Evolutionary conservation across 345 rosid species (phyloP).

Genomic region (Jatropha curcas): DNA sequence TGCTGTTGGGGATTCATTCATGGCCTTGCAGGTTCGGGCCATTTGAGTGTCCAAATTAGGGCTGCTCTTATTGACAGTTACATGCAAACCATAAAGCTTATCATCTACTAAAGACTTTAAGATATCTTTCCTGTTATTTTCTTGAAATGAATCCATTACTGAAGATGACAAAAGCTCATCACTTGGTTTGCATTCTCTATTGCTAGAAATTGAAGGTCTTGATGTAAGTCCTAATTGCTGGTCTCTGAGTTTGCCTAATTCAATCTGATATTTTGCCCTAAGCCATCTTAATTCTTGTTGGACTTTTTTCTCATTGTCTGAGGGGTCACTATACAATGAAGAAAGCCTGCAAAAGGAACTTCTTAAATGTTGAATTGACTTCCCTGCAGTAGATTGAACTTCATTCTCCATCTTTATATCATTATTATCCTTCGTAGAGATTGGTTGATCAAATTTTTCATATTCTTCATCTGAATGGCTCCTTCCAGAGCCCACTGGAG

Average conservation of each 20-base stretch:
- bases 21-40: slow-evolving; percentile 31
- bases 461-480: slow-evolving; percentile 61
- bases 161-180: slow-evolving; percentile 17
- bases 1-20: slow-evolving; percentile 22
- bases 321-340: slow-evolving; percentile 29
- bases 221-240: slow-evolving; percentile 40
- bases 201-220: slow-evolving; percentile 26
- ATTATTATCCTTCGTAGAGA: slow-evolving; percentile 21
- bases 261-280: slow-evolving; percentile 60
- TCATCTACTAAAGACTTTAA: slow-evolving; percentile 13
- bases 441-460: slow-evolving; percentile 37
- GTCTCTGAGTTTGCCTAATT: slow-evolving; percentile 55
- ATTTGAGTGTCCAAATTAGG: slow-evolving; percentile 32
- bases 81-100: slow-evolving; percentile 21
- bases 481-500: slow-evolving; percentile 53
- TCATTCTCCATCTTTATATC: slow-evolving; percentile 30
- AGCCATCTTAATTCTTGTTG: slow-evolving; percentile 69
- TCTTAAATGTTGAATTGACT: slow-evolving; percentile 27
- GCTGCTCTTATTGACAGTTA: slow-evolving; percentile 28
- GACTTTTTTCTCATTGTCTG: slow-evolving; percentile 42
- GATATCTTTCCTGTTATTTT: slow-evolving; percentile 17
- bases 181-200: slow-evolving; percentile 24
- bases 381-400: slow-evolving; percentile 25
- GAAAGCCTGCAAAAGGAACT: slow-evolving; percentile 36
- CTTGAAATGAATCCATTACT: slow-evolving; percentile 15